Evolutionary conservation across 768 basidiomycete genomes (phyloP).

Genomic region (Trametes maxima): DNA sequence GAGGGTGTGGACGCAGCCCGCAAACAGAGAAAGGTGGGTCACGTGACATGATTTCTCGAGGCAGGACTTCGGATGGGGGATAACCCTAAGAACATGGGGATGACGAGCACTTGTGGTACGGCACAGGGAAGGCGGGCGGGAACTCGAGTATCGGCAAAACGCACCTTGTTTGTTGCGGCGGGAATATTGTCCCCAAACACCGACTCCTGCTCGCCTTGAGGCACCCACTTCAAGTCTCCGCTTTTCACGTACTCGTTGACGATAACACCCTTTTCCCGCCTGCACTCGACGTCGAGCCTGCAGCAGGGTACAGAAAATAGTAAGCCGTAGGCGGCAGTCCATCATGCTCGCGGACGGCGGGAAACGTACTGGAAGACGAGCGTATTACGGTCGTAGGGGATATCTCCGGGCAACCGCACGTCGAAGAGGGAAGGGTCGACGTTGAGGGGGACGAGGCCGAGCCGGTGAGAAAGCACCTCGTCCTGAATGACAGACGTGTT

Average conservation of each 20-base stretch:
- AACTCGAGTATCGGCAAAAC: neutral
- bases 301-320: neutral
- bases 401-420: slow-evolving; percentile 43
- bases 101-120: neutral
- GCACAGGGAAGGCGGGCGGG: neutral
- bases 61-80: neutral
- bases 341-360: neutral
- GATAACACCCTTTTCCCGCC: slow-evolving; percentile 54
- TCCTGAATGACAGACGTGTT: slow-evolving; percentile 94
- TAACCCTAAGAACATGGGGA: too few species aligned
- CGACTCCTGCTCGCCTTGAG: slow-evolving; percentile 77
- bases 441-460: slow-evolving; percentile 89
- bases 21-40: too few species aligned
- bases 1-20: too few species aligned
- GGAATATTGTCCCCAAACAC: slow-evolving; percentile 55
- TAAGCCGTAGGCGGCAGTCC: too few species aligned
- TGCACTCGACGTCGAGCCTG: slow-evolving; percentile 59
- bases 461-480: slow-evolving; percentile 89
- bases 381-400: slow-evolving; percentile 87
- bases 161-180: slow-evolving; percentile 59
- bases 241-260: slow-evolving; percentile 49
- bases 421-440: slow-evolving; percentile 78
- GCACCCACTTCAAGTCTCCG: slow-evolving; percentile 70
- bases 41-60: neutral
- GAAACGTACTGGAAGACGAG: slow-evolving; percentile 67